Evolutionary conservation across 2,329 filamentous ascomycete genomes (phyloP).

Genomic region (Scolecobasidium constrictum): DNA sequence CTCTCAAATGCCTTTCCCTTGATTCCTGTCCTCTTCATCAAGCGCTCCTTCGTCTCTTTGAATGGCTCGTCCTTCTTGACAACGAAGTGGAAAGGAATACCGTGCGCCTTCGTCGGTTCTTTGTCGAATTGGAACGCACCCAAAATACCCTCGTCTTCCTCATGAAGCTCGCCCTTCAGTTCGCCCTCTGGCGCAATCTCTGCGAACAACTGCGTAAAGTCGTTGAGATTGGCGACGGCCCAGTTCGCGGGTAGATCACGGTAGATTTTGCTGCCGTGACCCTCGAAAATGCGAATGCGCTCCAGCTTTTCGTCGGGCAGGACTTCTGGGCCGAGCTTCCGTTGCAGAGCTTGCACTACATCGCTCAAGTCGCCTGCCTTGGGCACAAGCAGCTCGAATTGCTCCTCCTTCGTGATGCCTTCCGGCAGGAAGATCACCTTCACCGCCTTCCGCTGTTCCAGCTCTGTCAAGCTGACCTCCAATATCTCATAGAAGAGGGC

Average conservation of each 20-base stretch:
- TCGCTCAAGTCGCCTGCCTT: slow-evolving; percentile 77
- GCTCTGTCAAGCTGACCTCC: slow-evolving; percentile 85
- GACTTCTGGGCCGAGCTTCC: slow-evolving; percentile 65
- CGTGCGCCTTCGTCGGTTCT: slow-evolving; percentile 73
- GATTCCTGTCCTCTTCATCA: slow-evolving; percentile 84
- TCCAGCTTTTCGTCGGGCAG: slow-evolving; percentile 52
- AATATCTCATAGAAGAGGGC: slow-evolving; percentile 85
- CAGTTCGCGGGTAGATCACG: slow-evolving; percentile 62
- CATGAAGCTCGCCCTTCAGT: slow-evolving; percentile 34
- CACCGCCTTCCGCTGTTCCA: slow-evolving; percentile 83
- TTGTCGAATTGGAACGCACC: slow-evolving; percentile 87
- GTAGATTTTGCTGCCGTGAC: slow-evolving; percentile 71
- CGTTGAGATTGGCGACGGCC: slow-evolving; percentile 70
- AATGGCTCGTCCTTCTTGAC: slow-evolving; percentile 78
- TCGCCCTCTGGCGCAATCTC: slow-evolving; percentile 70
- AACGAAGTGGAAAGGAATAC: slow-evolving; percentile 83
- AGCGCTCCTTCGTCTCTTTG: slow-evolving; percentile 83
- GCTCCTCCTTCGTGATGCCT: slow-evolving; percentile 84
- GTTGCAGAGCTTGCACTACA: slow-evolving; percentile 62
- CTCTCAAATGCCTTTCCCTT: slow-evolving; percentile 98
- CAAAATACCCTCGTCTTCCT: slow-evolving; percentile 58
- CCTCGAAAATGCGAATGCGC: slow-evolving; percentile 71
- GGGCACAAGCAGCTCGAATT: slow-evolving; percentile 71
- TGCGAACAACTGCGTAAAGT: slow-evolving; percentile 72
- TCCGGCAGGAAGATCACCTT: slow-evolving; percentile 80